Percentiles rank a stretch among this genome's conserved stretches.
These are phyloP conservation scores for Amanita molliuscula DNA, from an alignment of 768 basidiomycete genomes.

Conservation along the genomic window DNA sequence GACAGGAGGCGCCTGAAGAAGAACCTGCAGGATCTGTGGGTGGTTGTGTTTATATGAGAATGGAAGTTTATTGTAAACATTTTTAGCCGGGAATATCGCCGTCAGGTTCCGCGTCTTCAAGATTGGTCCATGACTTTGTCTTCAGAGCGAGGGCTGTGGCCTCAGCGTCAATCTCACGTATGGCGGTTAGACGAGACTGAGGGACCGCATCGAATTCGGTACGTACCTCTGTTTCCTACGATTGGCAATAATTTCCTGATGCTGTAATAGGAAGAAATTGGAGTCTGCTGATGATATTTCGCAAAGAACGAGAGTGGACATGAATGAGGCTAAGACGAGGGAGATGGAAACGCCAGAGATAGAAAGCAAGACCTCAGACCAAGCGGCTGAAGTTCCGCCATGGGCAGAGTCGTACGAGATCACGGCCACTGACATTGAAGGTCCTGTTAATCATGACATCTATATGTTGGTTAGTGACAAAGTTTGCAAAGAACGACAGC, in stretches of 20 bases:
- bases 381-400: slow-evolving; percentile 49
- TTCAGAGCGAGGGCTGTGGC: slow-evolving; percentile 81
- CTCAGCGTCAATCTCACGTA: slow-evolving; percentile 33
- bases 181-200: slow-evolving; percentile 92
- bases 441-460: slow-evolving; percentile 20
- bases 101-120: slow-evolving; percentile 50
- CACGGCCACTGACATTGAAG: slow-evolving; percentile 50
- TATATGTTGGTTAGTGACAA: not conserved
- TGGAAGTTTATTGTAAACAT: not conserved
- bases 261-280: slow-evolving; percentile 53
- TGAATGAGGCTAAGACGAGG: slow-evolving; percentile 13
- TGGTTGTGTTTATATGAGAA: not conserved
- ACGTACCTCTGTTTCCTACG: slow-evolving; percentile 4
- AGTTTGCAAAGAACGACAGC: slow-evolving; percentile 33
- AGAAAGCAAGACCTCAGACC: slow-evolving; percentile 34
- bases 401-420: slow-evolving; percentile 71
- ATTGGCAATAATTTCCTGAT: not conserved
- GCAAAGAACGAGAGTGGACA: slow-evolving; percentile 33
- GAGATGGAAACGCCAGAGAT: slow-evolving; percentile 40
- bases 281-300: slow-evolving; percentile 49
- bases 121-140: slow-evolving; percentile 55
- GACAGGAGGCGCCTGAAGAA: slow-evolving; percentile 69
- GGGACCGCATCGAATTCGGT: slow-evolving; percentile 83
- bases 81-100: slow-evolving; percentile 66
- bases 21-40: slow-evolving; percentile 63